Percentiles rank a stretch among this genome's conserved stretches.
These are phyloP conservation scores for Trametes coccinea DNA, from an alignment of 768 basidiomycete genomes.

Conservation along the genomic window DNA sequence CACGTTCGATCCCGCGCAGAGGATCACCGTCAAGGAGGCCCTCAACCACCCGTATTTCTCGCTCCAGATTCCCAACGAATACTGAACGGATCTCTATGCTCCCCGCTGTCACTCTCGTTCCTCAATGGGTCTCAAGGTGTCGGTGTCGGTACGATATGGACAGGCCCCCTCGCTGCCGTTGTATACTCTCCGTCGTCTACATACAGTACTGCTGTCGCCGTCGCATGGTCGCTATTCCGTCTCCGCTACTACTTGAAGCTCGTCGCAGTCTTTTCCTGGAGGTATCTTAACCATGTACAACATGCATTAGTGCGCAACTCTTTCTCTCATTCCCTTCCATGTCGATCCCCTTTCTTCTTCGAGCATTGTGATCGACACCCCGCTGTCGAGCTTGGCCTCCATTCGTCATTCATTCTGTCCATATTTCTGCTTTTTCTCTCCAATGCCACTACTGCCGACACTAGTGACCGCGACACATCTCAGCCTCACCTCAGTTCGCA, in stretches of 20 bases:
- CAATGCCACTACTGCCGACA: slow-evolving; percentile 8
- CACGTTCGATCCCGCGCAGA: slow-evolving; percentile 85
- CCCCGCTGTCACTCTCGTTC: slow-evolving; percentile 6
- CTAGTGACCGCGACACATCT: slow-evolving; percentile 17
- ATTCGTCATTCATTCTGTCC: neutral
- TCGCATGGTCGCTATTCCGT: slow-evolving; percentile 29
- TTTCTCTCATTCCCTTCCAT: slow-evolving; percentile 5
- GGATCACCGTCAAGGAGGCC: slow-evolving; percentile 87
- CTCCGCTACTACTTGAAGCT: slow-evolving; percentile 18
- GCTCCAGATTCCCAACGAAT: slow-evolving; percentile 64
- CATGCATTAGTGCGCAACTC: slow-evolving; percentile 31
- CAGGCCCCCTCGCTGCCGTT: slow-evolving; percentile 25
- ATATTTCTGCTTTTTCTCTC: neutral
- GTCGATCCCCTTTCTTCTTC: slow-evolving; percentile 8
- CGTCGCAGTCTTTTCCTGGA: slow-evolving; percentile 27
- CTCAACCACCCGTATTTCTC: slow-evolving; percentile 87
- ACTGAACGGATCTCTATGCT: slow-evolving; percentile 41
- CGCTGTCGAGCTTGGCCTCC: slow-evolving; percentile 1
- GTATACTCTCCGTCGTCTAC: slow-evolving; percentile 27
- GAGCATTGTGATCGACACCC: neutral
- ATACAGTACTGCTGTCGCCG: slow-evolving; percentile 29
- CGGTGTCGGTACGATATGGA: slow-evolving; percentile 27
- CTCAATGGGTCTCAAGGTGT: slow-evolving; percentile 16
- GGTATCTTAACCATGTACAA: slow-evolving; percentile 31
- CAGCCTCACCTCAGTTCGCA: neutral